phyloP scores from a whole-genome alignment of 768 basidiomycete genomes.

The Suillus sp. region DNA sequence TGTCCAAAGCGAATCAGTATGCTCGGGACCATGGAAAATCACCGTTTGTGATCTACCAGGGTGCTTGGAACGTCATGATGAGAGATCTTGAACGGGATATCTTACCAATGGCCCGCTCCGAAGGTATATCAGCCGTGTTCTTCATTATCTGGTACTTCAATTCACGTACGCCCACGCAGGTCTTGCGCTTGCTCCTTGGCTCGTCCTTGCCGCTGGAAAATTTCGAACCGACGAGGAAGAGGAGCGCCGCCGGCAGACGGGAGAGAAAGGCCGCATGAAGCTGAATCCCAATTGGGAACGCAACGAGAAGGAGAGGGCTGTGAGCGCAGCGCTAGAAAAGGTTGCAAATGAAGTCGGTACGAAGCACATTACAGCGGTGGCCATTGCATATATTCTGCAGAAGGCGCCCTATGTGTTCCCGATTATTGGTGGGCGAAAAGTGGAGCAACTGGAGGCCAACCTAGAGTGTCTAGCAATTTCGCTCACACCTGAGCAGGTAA shows the following conservation, averaged over 20 bases:
- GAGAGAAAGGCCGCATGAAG: constrained; percentile 27
- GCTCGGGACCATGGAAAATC: constrained; percentile 39
- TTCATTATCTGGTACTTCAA: neutral
- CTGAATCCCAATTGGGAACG: constrained; percentile 34
- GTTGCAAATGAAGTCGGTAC: constrained; percentile 41
- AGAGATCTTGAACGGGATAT: constrained; percentile 44
- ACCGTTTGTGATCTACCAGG: constrained; percentile 46
- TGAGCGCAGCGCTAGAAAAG: constrained; percentile 40
- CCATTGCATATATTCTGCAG: constrained; percentile 55
- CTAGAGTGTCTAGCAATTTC: constrained; percentile 50
- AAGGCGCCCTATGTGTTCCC: constrained; percentile 49
- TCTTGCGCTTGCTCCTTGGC: constrained; percentile 47
- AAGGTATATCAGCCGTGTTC: constrained; percentile 36
- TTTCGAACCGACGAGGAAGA: constrained; percentile 32
- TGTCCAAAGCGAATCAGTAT: constrained; percentile 41
- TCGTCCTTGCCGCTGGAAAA: constrained; percentile 33
- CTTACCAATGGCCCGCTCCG: constrained; percentile 32
- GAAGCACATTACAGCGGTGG: constrained; percentile 40
- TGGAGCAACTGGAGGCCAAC: constrained; percentile 51
- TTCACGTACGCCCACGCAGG: constrained; percentile 26
- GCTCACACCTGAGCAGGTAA: constrained; percentile 47
- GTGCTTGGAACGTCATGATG: constrained; percentile 31
- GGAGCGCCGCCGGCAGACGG: constrained; percentile 22
- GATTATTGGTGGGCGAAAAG: constrained; percentile 50
- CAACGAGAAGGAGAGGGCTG: constrained; percentile 40